phyloP scores from a whole-genome alignment of 805 yeast species.

The Blastobotrys robertii region DNA sequence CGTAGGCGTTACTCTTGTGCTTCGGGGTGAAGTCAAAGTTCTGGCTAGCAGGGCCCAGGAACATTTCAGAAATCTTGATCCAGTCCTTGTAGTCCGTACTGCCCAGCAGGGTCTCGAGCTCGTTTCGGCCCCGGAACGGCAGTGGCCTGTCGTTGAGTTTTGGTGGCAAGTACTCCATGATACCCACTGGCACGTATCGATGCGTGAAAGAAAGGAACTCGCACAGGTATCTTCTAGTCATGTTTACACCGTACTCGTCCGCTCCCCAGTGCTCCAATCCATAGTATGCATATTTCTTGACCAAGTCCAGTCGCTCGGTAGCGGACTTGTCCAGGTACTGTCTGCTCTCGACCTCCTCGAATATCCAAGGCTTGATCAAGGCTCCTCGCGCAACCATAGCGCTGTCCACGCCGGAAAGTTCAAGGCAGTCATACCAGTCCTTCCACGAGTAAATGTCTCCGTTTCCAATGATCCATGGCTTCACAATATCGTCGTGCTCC shows the following conservation, averaged over 20 bases:
- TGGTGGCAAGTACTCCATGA: conserved; percentile 81
- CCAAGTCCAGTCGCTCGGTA: conserved; percentile 73
- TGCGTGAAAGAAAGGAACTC: conserved; percentile 92
- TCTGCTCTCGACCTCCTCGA: conserved; percentile 84
- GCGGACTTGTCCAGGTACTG: conserved; percentile 88
- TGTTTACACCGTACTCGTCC: conserved; percentile 86
- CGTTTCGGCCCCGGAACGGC: conserved; percentile 85
- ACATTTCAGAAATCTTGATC: conserved; percentile 93
- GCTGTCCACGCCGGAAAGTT: conserved; percentile 66
- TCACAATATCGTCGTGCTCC: conserved; percentile 39
- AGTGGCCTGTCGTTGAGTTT: conserved; percentile 90
- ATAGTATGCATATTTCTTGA: conserved; percentile 58
- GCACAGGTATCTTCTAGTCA: conserved; percentile 82
- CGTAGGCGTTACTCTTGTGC: conserved; percentile 83
- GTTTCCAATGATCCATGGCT: conserved; percentile 82
- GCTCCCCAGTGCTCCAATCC: conserved; percentile 98
- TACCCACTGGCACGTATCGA: conserved; percentile 89
- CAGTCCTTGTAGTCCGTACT: conserved; percentile 83
- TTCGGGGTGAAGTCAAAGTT: conserved; percentile 78
- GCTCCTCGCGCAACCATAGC: conserved; percentile 99
- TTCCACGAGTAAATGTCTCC: conserved; percentile 84
- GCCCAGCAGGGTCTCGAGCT: conserved; percentile 81
- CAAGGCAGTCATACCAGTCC: conserved; percentile 74
- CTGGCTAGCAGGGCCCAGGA: conserved; percentile 75
- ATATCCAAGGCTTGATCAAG: conserved; percentile 96